Conservation (phyloP, 2,329 filamentous ascomycete species). For the Dothistroma septosporum region DNA sequence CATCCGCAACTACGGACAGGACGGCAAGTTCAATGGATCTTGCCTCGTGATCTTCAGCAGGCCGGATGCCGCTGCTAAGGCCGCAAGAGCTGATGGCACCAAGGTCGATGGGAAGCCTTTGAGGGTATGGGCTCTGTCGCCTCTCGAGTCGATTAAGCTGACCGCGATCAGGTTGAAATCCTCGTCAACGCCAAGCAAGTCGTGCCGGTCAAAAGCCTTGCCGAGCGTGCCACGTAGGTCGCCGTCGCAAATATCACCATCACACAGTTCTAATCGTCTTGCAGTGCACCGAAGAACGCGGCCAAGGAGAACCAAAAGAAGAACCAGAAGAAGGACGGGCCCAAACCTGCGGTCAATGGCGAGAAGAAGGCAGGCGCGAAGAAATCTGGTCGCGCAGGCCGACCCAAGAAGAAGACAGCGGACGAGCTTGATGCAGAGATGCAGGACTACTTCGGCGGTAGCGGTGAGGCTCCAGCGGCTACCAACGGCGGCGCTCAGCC, state of each 20-base stretch:
- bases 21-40: constrained; percentile 85
- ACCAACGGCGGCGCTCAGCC: constrained; percentile 45
- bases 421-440: constrained; percentile 97
- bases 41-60: constrained; percentile 84
- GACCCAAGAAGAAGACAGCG: constrained; percentile 76
- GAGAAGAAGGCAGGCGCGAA: constrained; percentile 50
- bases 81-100: constrained; percentile 81
- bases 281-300: constrained; percentile 34
- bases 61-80: constrained; percentile 76
- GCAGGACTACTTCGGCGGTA: constrained; percentile 80
- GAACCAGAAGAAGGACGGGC: constrained; percentile 25
- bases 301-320: constrained; percentile 29
- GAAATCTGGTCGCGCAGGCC: constrained; percentile 59
- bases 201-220: constrained; percentile 68
- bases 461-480: constrained; percentile 42
- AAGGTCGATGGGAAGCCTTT: constrained; percentile 86
- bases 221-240: constrained; percentile 76
- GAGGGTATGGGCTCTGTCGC: constrained; percentile 58
- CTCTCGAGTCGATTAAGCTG: neutral
- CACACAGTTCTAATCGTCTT: constrained; percentile 18
- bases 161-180: constrained; percentile 70
- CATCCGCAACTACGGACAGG: constrained; percentile 87
- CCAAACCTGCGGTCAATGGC: constrained; percentile 52
- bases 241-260: neutral
- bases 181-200: constrained; percentile 65